phyloP scores from a whole-genome alignment of 345 rosid species.

The Salix viminalis region DNA sequence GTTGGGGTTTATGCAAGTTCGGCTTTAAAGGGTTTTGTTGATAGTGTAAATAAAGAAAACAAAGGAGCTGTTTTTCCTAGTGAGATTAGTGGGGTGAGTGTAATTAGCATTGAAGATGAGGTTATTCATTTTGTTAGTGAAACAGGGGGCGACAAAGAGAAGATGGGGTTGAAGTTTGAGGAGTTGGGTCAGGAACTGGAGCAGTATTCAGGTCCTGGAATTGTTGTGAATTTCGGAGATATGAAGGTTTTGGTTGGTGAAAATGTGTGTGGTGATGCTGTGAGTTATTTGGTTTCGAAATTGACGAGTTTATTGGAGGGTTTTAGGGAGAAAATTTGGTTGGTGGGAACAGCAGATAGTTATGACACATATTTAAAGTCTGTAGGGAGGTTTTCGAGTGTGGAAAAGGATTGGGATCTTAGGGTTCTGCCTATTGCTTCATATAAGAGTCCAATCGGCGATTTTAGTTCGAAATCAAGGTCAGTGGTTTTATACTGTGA shows the following conservation, averaged over 20 bases:
- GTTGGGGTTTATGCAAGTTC: slow-evolving; percentile 45
- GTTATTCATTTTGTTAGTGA: slow-evolving; percentile 27
- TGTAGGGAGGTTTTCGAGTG: slow-evolving; percentile 37
- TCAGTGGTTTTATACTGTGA: slow-evolving; percentile 5
- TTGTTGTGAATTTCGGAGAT: slow-evolving; percentile 54
- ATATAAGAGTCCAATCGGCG: slow-evolving; percentile 31
- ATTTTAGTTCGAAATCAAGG: slow-evolving; percentile 53
- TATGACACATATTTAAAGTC: slow-evolving; percentile 49
- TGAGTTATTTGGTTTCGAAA: slow-evolving; percentile 34
- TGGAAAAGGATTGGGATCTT: slow-evolving; percentile 63
- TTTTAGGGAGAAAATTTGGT: slow-evolving; percentile 43
- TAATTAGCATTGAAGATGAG: slow-evolving; percentile 42
- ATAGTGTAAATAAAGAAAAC: slow-evolving; percentile 23
- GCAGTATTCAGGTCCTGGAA: slow-evolving; percentile 28
- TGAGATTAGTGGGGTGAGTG: slow-evolving; percentile 38
- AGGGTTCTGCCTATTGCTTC: slow-evolving; percentile 53
- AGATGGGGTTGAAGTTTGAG: slow-evolving; percentile 25
- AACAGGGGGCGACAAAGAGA: slow-evolving; percentile 26
- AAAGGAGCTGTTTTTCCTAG: slow-evolving; percentile 34
- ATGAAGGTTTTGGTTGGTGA: slow-evolving; percentile 34
- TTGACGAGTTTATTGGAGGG: slow-evolving; percentile 39
- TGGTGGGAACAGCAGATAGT: slow-evolving; percentile 43
- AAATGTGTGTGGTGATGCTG: slow-evolving; percentile 12
- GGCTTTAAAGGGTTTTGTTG: slow-evolving; percentile 42
- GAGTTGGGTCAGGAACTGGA: slow-evolving; percentile 28